phyloP scores from a whole-genome alignment of 1,284 basidiomycete species.

The Microbotryomycetes sp. region DNA sequence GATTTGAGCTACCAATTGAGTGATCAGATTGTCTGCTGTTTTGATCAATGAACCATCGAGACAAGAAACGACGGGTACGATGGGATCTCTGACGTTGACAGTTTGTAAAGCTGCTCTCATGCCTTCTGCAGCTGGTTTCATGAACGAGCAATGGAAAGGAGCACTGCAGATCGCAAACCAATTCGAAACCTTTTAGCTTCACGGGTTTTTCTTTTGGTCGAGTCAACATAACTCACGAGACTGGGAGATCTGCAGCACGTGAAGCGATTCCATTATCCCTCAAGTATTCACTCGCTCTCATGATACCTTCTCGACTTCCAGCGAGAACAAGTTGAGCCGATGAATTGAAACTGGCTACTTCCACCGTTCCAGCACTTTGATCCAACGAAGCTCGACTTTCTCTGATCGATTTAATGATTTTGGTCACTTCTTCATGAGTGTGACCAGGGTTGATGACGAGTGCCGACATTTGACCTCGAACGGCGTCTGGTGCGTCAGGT shows the following conservation, averaged over 20 bases:
- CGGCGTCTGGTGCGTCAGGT: constrained; percentile 23
- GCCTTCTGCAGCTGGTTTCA: constrained; percentile 37
- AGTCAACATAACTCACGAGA: constrained; percentile 29
- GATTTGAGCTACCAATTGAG: constrained; percentile 37
- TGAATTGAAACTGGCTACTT: constrained; percentile 40
- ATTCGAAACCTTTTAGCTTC: not conserved
- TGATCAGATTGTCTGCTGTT: constrained; percentile 30
- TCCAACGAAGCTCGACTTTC: not conserved
- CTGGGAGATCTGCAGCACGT: constrained; percentile 40
- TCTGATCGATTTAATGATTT: constrained; percentile 31
- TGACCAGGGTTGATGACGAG: constrained; percentile 36
- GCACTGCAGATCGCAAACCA: too few relatives aligned
- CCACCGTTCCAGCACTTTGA: constrained; percentile 27
- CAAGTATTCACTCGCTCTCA: constrained; percentile 35
- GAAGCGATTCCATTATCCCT: constrained; percentile 34
- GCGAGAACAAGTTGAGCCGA: constrained; percentile 37
- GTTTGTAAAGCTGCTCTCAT: constrained; percentile 36
- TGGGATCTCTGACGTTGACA: constrained; percentile 24
- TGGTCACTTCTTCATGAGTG: constrained; percentile 33
- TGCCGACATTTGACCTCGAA: constrained; percentile 38
- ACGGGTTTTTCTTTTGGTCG: not conserved
- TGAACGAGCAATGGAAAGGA: constrained; percentile 39
- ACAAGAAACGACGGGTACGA: constrained; percentile 34
- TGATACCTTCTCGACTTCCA: constrained; percentile 37
- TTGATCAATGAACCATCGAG: constrained; percentile 33